A percentile compares a stretch with the other conserved stretches of the same genome.
These are phyloP conservation scores for Fusarium cicatricum DNA, from an alignment of 2,329 filamentous ascomycete species.

Conservation along the genomic window DNA sequence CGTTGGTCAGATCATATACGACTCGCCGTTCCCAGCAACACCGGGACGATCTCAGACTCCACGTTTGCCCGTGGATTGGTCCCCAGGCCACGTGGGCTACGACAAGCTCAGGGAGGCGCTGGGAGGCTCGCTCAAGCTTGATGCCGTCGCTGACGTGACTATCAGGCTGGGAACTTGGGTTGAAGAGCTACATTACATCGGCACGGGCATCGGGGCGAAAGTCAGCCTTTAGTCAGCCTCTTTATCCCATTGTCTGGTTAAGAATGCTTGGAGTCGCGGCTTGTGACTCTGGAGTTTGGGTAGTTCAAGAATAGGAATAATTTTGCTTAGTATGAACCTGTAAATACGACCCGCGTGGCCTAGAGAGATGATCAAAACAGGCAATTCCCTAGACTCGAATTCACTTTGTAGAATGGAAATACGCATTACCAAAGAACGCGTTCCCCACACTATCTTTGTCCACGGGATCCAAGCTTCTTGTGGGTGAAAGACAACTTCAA, in stretches of 20 bases:
- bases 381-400: too few relatives aligned
- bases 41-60: constrained; percentile 79
- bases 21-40: constrained; percentile 76
- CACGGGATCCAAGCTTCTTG: too few relatives aligned
- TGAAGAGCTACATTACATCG: constrained; percentile 75
- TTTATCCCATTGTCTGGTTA: neutral
- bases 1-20: constrained; percentile 80
- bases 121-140: constrained; percentile 80
- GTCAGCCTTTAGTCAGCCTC: constrained; percentile 43
- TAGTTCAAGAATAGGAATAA: neutral
- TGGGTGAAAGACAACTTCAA: too few relatives aligned
- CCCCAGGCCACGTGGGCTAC: constrained; percentile 79
- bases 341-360: neutral
- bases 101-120: constrained; percentile 81
- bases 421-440: too few relatives aligned
- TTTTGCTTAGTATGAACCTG: neutral
- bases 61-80: constrained; percentile 83
- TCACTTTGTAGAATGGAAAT: too few relatives aligned
- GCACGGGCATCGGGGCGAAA: constrained; percentile 74
- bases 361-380: neutral
- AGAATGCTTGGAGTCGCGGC: constrained; percentile 23
- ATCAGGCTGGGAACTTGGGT: constrained; percentile 79
- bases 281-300: constrained; percentile 4
- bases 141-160: constrained; percentile 78
- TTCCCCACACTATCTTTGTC: too few relatives aligned